Base-by-base conservation (phyloP, 805 yeast species). In the Barnettozyma vustinii region DNA sequence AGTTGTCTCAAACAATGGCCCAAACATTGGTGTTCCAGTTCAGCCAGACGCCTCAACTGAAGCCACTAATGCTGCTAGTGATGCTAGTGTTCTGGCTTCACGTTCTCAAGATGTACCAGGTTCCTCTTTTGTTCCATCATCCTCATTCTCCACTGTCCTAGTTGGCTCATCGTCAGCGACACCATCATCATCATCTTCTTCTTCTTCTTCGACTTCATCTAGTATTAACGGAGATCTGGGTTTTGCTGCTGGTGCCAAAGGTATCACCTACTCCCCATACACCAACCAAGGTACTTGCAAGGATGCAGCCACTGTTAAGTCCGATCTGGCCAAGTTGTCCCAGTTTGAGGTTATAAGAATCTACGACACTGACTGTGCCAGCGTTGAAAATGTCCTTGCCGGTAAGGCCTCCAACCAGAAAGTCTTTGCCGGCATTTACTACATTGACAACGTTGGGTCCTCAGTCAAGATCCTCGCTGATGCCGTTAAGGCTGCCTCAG, bases 231-330 rank as follows among this genome's bases (percentile, higher is more conserved):
- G 15, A 19, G 42, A 35, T 41, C 16, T n/a, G 40, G 15, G 5
- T 9, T 53, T 52, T 39, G 52, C 63, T 62, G 72, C 71, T 21
- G 75, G 77, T 50, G 65, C 54, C 10, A 79, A 77, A 59, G 88
- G 87, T 65, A 77, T 82, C 59, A 76, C 86, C 36, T 82, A 82
- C 67, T 76, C 87, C 15, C 87, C 87, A 44, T 82, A 81, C 70
- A 66, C 78, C 42, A 68, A 73, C 55, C 61, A 69, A 49, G 81
- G 84, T 50, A 61, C 71, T 32, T 82, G 88, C 67, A 81, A 82
- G 64, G 64, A 75, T 40, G 62, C 75, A 1, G 62, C 63, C 48
- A 67, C 72, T 42, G 76, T 82, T 49, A 66, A 72, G 30, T 53
- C 67, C 42, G 87, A 82, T 55, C 60, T 82, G 44, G 62, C 62